Conservation (phyloP, 2,329 filamentous ascomycete species). For the Aspergillus jensenii region DNA sequence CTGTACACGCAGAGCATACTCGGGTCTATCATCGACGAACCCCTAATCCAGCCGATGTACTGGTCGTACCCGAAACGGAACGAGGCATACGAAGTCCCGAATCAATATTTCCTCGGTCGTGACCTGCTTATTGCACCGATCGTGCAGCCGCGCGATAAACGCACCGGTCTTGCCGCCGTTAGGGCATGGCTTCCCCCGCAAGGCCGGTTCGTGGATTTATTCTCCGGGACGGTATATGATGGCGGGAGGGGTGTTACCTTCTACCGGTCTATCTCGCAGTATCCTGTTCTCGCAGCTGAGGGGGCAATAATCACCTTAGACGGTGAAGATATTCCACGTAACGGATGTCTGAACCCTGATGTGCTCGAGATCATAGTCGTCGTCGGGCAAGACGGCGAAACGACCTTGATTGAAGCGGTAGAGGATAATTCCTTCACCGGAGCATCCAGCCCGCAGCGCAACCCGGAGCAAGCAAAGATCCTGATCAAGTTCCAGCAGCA, state of each 20-base stretch:
- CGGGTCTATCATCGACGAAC: constrained; percentile 47
- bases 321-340: constrained; percentile 19
- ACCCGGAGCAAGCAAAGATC: constrained; percentile 6
- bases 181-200: constrained; percentile 58
- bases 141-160: constrained; percentile 49
- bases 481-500: constrained; percentile 19
- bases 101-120: constrained; percentile 61
- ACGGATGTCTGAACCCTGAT: constrained; percentile 19
- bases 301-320: constrained; percentile 62
- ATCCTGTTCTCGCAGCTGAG: constrained; percentile 56
- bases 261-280: constrained; percentile 50
- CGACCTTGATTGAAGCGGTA: constrained; percentile 52
- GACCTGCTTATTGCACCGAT: constrained; percentile 59
- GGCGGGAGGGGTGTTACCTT: constrained; percentile 55
- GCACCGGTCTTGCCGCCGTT: constrained; percentile 49
- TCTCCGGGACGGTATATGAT: constrained; percentile 59
- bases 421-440: constrained; percentile 14
- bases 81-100: constrained; percentile 57
- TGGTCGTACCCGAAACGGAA: constrained; percentile 56
- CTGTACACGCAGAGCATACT: constrained; percentile 58
- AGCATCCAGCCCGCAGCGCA: neutral
- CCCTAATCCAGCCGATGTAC: constrained; percentile 62
- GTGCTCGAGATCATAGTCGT: constrained; percentile 30
- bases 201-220: constrained; percentile 56
- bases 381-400: constrained; percentile 48